Conservation (phyloP, 2,329 filamentous ascomycete genomes). For the Aspergillus transmontanensis region DNA sequence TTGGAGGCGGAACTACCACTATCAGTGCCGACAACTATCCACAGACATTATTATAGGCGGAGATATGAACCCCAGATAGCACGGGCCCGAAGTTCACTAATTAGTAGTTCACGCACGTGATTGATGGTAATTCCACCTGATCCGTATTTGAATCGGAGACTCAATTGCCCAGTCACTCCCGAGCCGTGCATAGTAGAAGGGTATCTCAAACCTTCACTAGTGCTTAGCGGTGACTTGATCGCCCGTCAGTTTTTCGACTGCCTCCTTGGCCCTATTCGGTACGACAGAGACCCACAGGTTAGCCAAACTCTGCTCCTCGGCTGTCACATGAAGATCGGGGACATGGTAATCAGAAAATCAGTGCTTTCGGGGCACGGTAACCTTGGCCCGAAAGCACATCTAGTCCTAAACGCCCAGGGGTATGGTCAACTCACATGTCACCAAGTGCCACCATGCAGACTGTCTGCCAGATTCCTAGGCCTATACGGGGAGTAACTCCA, state of each 20-base stretch:
- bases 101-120: background rate
- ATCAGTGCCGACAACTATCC: background rate
- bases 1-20: background rate
- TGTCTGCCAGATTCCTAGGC: slow-evolving; percentile 97
- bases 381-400: background rate
- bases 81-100: background rate
- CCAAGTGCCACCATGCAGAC: slow-evolving; percentile 99
- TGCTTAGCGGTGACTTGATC: slow-evolving; percentile 67
- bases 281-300: slow-evolving; percentile 32
- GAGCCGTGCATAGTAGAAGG: slow-evolving; percentile 32
- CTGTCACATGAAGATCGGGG: slow-evolving; percentile 29
- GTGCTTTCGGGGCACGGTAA: background rate
- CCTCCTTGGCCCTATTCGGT: slow-evolving; percentile 61
- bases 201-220: slow-evolving; percentile 52
- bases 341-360: background rate
- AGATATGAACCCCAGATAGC: background rate
- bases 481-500: slow-evolving; percentile 90
- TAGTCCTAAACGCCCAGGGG: background rate
- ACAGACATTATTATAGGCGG: background rate
- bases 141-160: background rate
- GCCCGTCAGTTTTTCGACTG: slow-evolving; percentile 66
- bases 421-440: slow-evolving; percentile 74
- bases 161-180: background rate
- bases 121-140: background rate
- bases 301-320: slow-evolving; percentile 28